These are phyloP conservation scores for Scedosporium minutisporum DNA, from an alignment of 2,329 filamentous ascomycete species.

Conservation along the genomic window DNA sequence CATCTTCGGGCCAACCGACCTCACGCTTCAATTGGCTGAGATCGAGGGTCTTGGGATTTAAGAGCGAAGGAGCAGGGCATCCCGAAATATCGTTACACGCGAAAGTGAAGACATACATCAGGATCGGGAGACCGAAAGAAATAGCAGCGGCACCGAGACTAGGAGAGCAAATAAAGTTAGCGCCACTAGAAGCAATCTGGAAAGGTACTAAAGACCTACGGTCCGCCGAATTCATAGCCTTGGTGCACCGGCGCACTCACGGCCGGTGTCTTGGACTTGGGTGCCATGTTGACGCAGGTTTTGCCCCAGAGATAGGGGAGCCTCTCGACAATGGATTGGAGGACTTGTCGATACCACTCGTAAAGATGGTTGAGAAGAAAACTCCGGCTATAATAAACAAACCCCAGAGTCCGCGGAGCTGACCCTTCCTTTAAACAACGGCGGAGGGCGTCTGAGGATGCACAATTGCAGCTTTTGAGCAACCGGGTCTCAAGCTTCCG, in stretches of 20 bases:
- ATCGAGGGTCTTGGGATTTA: slow-evolving; percentile 62
- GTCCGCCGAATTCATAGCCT: slow-evolving; percentile 43
- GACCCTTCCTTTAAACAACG: background rate
- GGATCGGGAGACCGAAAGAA: slow-evolving; percentile 68
- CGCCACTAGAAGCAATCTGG: background rate
- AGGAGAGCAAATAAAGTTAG: slow-evolving; percentile 6
- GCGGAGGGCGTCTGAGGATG: background rate
- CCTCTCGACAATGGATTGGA: background rate
- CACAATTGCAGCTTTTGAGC: background rate
- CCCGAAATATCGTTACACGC: slow-evolving; percentile 88
- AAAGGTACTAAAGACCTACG: slow-evolving; percentile 25
- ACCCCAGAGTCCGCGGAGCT: background rate
- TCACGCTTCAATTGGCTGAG: slow-evolving; percentile 67
- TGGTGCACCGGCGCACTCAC: slow-evolving; percentile 21
- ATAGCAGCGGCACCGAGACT: slow-evolving; percentile 71
- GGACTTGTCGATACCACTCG: background rate
- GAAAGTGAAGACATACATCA: slow-evolving; percentile 73
- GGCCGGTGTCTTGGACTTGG: slow-evolving; percentile 17
- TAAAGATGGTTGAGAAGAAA: background rate
- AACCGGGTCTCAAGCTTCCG: slow-evolving; percentile 1
- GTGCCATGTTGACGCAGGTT: slow-evolving; percentile 19
- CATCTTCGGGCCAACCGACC: slow-evolving; percentile 68
- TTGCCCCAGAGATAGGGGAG: background rate
- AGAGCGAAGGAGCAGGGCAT: slow-evolving; percentile 75
- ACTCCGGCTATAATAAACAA: background rate